Evolutionary conservation across 2,329 filamentous ascomycete genomes (phyloP).

Genomic region (Penicillium sp.): DNA sequence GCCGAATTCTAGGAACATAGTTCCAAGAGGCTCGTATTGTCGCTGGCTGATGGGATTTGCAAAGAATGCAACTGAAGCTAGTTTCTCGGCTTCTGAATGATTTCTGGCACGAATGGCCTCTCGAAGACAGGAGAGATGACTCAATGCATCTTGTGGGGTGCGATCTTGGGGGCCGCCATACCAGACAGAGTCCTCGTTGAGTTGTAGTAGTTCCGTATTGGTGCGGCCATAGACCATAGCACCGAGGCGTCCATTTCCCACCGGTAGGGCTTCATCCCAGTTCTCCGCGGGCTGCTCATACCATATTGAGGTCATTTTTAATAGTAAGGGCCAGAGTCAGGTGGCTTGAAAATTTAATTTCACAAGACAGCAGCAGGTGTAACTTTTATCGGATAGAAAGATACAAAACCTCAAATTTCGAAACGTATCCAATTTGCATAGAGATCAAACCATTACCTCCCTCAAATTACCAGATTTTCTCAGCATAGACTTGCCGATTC

Average conservation of each 20-base stretch:
- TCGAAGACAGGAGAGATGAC: slow-evolving; percentile 45
- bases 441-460: no score
- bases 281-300: slow-evolving; percentile 30
- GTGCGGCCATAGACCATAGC: slow-evolving; percentile 54
- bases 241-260: slow-evolving; percentile 55
- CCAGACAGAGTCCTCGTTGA: slow-evolving; percentile 57
- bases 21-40: slow-evolving; percentile 53
- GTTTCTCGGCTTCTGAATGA: slow-evolving; percentile 48
- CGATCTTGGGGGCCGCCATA: slow-evolving; percentile 52
- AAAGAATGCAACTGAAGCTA: slow-evolving; percentile 49
- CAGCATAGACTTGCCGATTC: no score
- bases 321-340: no score
- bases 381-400: no score
- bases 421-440: background rate
- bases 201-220: slow-evolving; percentile 47
- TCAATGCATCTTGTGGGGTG: slow-evolving; percentile 44
- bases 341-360: no score
- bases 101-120: slow-evolving; percentile 46
- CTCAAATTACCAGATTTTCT: no score
- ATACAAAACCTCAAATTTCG: no score
- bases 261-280: slow-evolving; percentile 50
- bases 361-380: no score
- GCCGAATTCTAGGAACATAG: slow-evolving; percentile 48
- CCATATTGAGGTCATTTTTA: slow-evolving; percentile 33
- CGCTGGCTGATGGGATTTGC: slow-evolving; percentile 52